A percentile compares a stretch with the other conserved stretches of the same genome.
These are phyloP conservation scores for Hygrophoropsis aurantiaca DNA, from an alignment of 768 basidiomycete species.

Conservation along the genomic window DNA sequence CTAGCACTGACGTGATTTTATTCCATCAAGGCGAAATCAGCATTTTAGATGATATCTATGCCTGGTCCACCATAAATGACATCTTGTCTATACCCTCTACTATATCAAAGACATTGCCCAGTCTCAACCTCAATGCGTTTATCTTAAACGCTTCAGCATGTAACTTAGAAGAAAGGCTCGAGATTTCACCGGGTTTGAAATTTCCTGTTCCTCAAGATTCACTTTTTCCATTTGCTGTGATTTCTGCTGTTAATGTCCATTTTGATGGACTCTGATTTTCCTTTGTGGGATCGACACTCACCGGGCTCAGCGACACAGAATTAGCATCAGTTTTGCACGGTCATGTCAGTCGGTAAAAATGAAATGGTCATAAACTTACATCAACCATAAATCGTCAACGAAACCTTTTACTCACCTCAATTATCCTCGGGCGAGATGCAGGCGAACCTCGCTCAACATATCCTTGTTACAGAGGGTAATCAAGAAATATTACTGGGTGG, in stretches of 20 bases:
- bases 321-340: slow-evolving; percentile 1
- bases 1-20: neutral
- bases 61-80: neutral
- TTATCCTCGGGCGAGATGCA: neutral
- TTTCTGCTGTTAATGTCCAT: too few species aligned
- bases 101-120: neutral
- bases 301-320: neutral
- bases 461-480: neutral
- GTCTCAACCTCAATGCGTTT: neutral
- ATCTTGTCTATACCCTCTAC: neutral
- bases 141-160: neutral
- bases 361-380: too few species aligned
- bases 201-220: slow-evolving; percentile 2
- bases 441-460: neutral
- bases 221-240: too few species aligned
- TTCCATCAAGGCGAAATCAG: neutral
- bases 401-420: slow-evolving; percentile 1
- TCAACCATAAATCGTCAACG: neutral
- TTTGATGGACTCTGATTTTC: neutral
- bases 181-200: neutral
- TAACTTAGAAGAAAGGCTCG: neutral
- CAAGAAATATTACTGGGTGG: neutral
- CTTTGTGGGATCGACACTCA: neutral
- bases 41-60: neutral
- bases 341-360: slow-evolving; percentile 4